Evolutionary conservation across 2,329 filamentous ascomycete genomes (phyloP).

Genomic region (Lachnellula willkommii): DNA sequence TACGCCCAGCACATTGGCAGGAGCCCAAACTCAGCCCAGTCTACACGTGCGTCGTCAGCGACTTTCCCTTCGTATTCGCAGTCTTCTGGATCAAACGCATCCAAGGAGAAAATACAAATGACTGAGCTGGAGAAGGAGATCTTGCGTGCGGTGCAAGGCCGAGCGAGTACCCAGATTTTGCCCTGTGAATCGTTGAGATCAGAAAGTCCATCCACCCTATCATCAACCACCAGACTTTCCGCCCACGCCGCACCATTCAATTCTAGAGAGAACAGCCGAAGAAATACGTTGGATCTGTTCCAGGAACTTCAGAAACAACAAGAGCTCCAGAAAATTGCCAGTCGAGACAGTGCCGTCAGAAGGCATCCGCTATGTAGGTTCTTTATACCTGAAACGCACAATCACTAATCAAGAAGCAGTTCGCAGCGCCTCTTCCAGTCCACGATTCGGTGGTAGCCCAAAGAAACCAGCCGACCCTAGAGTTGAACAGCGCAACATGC

Average conservation of each 20-base stretch:
- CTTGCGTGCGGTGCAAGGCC: not conserved
- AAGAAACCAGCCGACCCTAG: not conserved
- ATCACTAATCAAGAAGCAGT: not conserved
- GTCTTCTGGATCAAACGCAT: conserved; percentile 1
- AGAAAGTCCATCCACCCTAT: not conserved
- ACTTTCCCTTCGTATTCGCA: not conserved
- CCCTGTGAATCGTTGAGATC: not conserved
- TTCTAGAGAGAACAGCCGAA: not conserved
- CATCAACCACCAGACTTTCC: conserved; percentile 1
- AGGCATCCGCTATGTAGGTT: not conserved
- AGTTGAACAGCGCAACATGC: not conserved
- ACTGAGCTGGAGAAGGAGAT: conserved; percentile 11
- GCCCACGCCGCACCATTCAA: conserved; percentile 3
- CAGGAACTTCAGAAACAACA: not conserved
- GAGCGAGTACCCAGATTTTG: not conserved
- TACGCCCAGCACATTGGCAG: conserved; percentile 28
- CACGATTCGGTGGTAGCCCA: not conserved
- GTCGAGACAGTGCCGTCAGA: not conserved
- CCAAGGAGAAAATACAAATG: conserved; percentile 4
- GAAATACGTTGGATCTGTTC: not conserved
- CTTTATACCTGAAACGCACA: not conserved
- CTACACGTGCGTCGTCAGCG: conserved; percentile 1
- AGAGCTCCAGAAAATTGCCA: not conserved
- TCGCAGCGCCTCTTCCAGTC: not conserved
- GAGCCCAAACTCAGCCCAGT: conserved; percentile 1